Evolutionary conservation across 345 rosid species (phyloP).

Genomic region (Gossypium mustelinum): DNA sequence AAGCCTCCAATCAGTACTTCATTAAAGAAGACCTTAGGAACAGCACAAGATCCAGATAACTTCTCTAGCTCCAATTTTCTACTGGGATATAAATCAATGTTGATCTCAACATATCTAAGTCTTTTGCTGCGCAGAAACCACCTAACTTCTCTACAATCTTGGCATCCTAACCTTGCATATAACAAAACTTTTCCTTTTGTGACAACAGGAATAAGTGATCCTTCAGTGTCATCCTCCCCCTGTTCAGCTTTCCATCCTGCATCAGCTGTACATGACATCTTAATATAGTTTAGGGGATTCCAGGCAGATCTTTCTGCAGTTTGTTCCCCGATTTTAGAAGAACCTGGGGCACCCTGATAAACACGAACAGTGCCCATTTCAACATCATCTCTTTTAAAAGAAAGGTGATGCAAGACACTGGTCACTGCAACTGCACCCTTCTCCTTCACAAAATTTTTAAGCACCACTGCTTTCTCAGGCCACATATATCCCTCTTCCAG

Average conservation of each 20-base stretch:
- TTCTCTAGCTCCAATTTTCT: conserved; percentile 72
- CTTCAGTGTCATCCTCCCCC: conserved; percentile 25
- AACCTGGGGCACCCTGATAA: conserved; percentile 27
- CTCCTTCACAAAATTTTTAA: conserved; percentile 61
- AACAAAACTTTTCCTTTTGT: conserved; percentile 64
- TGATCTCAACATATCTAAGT: conserved; percentile 71
- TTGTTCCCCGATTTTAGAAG: conserved; percentile 27
- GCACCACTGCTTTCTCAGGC: conserved; percentile 67
- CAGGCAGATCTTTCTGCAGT: conserved; percentile 43
- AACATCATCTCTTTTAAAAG: conserved; percentile 37
- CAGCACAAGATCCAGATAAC: conserved; percentile 54
- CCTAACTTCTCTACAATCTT: conserved; percentile 56
- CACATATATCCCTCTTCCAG: conserved; percentile 39
- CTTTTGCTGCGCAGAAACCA: conserved; percentile 48
- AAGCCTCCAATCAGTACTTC: conserved; percentile 62
- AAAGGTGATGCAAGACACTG: conserved; percentile 46
- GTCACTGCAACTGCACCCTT: conserved; percentile 61
- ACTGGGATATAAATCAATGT: conserved; percentile 66
- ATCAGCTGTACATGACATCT: conserved; percentile 42
- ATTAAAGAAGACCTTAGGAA: conserved; percentile 74
- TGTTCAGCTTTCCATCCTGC: conserved; percentile 28
- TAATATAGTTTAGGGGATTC: conserved; percentile 65
- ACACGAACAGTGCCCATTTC: conserved; percentile 22
- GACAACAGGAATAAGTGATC: conserved; percentile 34
- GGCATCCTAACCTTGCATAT: conserved; percentile 72